Percentiles rank a stretch among this genome's conserved stretches.
Conservation (phyloP, 768 basidiomycete species). For the Gyrodon lividus region DNA sequence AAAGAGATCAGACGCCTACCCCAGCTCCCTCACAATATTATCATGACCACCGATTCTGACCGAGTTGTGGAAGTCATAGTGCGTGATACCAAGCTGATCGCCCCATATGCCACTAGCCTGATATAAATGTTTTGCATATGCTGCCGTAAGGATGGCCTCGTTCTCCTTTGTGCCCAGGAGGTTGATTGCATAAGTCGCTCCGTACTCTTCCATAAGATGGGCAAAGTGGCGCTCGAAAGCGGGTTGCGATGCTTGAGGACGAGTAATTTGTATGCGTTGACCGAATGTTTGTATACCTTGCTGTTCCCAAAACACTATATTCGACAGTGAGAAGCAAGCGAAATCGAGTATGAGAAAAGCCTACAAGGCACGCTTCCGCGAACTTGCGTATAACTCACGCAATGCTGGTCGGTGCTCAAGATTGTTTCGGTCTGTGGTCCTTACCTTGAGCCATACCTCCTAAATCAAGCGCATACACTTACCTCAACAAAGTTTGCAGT, state of each 20-base stretch:
- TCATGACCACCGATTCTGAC: slow-evolving; percentile 86
- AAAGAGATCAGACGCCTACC: slow-evolving; percentile 35
- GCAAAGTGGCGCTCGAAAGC: slow-evolving; percentile 95
- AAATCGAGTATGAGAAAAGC: slow-evolving; percentile 28
- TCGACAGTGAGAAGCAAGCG: slow-evolving; percentile 10
- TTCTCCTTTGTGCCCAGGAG: slow-evolving; percentile 91
- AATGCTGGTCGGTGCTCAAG: slow-evolving; percentile 82
- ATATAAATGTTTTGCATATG: slow-evolving; percentile 80
- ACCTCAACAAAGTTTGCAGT: slow-evolving; percentile 97
- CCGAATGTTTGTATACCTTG: slow-evolving; percentile 94
- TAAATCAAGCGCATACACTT: slow-evolving; percentile 19
- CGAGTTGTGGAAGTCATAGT: slow-evolving; percentile 92
- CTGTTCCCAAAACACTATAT: slow-evolving; percentile 96
- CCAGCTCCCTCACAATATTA: slow-evolving; percentile 71
- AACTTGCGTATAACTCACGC: slow-evolving; percentile 90
- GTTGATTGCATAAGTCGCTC: slow-evolving; percentile 83
- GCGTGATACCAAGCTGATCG: slow-evolving; percentile 74
- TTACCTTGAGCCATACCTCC: slow-evolving; percentile 9
- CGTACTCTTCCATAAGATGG: slow-evolving; percentile 84
- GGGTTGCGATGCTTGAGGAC: slow-evolving; percentile 93
- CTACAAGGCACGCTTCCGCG: slow-evolving; percentile 93
- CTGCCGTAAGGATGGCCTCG: slow-evolving; percentile 77
- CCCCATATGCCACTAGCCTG: slow-evolving; percentile 60
- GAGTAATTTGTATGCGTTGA: slow-evolving; percentile 90
- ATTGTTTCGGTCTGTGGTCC: slow-evolving; percentile 81